Evolutionary conservation across 2,329 filamentous ascomycete species (phyloP).

Genomic region (Curvularia verruculosa): DNA sequence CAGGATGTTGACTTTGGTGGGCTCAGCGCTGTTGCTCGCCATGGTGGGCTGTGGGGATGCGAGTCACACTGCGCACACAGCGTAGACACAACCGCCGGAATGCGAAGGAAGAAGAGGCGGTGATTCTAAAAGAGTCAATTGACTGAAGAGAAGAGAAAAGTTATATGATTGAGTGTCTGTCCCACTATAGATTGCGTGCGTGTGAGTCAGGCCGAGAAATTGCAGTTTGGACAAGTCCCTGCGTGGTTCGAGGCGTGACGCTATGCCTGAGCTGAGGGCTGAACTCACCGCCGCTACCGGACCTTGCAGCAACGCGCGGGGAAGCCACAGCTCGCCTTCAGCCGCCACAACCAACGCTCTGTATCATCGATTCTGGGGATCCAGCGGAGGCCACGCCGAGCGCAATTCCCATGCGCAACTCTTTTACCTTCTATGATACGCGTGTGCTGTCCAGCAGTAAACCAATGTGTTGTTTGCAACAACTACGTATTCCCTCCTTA

Average conservation of each 20-base stretch:
- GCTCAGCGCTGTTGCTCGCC: conserved; percentile 45
- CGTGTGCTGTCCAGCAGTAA: neutral
- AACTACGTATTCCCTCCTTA: neutral
- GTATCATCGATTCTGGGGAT: neutral
- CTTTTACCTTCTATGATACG: neutral
- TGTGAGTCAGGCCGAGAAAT: conserved; percentile 9
- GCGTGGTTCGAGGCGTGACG: conserved; percentile 10
- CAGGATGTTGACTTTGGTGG: conserved; percentile 77
- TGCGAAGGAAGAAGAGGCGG: neutral
- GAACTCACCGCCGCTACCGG: conserved; percentile 22
- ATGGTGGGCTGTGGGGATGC: conserved; percentile 31
- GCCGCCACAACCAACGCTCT: neutral
- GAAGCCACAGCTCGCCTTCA: conserved; percentile 13
- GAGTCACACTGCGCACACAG: conserved; percentile 18
- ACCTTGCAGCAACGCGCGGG: conserved; percentile 20
- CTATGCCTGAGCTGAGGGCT: neutral
- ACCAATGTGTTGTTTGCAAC: neutral
- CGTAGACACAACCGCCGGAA: conserved; percentile 4
- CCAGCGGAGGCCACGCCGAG: neutral
- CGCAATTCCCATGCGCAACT: neutral
- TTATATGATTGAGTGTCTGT: conserved; percentile 10
- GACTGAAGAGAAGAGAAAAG: neutral
- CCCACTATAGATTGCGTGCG: neutral
- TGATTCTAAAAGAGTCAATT: conserved; percentile 9
- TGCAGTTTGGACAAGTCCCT: conserved; percentile 11